Evolutionary conservation across 1,284 basidiomycete species (phyloP).

Genomic region (Apiotrichum gamsii): DNA sequence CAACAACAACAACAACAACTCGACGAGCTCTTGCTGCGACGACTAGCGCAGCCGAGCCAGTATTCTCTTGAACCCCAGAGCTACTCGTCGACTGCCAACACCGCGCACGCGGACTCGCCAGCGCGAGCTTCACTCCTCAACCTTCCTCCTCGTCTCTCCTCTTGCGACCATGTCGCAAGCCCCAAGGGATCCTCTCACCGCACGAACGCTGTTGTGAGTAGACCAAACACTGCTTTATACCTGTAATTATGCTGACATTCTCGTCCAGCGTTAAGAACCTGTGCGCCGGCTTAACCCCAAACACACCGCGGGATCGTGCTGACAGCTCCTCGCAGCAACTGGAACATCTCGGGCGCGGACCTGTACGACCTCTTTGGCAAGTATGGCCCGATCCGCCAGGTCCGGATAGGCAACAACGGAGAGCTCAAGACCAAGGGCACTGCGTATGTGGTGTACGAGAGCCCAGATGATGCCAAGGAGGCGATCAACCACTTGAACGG

Average conservation of each 20-base stretch:
- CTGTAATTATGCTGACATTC: slow-evolving; percentile 5
- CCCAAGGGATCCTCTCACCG: slow-evolving; percentile 32
- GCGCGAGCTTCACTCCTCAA: too few relatives aligned
- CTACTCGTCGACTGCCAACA: too few relatives aligned
- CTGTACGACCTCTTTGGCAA: slow-evolving; percentile 96
- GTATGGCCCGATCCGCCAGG: slow-evolving; percentile 93
- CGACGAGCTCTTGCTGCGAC: too few relatives aligned
- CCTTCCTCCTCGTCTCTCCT: background rate
- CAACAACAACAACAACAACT: background rate
- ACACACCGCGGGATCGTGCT: too few relatives aligned
- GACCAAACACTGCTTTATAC: too few relatives aligned
- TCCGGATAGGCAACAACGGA: slow-evolving; percentile 82
- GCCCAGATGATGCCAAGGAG: slow-evolving; percentile 71
- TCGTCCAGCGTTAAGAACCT: slow-evolving; percentile 43
- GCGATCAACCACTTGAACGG: slow-evolving; percentile 95
- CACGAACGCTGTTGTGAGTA: slow-evolving; percentile 45
- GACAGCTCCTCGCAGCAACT: slow-evolving; percentile 55
- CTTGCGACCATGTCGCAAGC: slow-evolving; percentile 25
- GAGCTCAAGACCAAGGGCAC: slow-evolving; percentile 83
- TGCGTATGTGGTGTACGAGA: slow-evolving; percentile 69
- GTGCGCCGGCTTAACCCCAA: slow-evolving; percentile 25
- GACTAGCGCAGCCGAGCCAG: background rate
- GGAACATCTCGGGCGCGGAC: slow-evolving; percentile 83
- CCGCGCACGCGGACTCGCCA: too few relatives aligned
- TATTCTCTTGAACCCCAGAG: too few relatives aligned